A percentile compares a stretch with the other conserved stretches of the same genome.
Evolutionary conservation across 1,139 yeast species (phyloP).

Genomic region (Scheffersomyces cryptocercus): DNA sequence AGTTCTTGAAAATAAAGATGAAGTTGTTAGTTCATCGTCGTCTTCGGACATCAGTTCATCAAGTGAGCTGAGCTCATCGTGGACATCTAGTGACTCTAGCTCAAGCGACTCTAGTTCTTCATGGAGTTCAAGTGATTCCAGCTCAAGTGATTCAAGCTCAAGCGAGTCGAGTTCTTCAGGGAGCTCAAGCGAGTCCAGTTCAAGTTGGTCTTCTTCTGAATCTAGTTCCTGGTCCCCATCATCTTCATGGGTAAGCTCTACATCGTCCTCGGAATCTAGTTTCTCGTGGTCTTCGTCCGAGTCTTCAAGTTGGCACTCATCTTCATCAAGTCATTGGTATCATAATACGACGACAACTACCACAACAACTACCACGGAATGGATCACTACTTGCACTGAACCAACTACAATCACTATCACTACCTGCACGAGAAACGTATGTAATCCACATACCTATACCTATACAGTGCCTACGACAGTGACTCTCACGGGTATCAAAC

Average conservation of each 20-base stretch:
- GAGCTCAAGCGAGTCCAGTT: not conserved
- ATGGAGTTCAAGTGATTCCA: too few species aligned
- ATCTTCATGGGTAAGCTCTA: conserved; percentile 1
- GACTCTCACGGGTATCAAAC: conserved; percentile 8
- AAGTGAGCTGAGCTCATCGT: too few species aligned
- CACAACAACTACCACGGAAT: conserved; percentile 16
- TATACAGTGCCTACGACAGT: conserved; percentile 15
- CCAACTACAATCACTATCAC: conserved; percentile 17
- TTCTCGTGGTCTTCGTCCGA: conserved; percentile 8
- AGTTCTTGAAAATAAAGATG: too few species aligned
- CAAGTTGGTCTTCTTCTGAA: conserved; percentile 6
- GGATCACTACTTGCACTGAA: conserved; percentile 20
- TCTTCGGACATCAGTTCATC: too few species aligned
- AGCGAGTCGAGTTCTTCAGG: conserved; percentile 6
- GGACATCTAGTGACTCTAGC: too few species aligned
- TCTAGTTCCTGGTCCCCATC: conserved; percentile 8
- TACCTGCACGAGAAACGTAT: conserved; percentile 12
- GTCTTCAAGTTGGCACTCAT: conserved; percentile 9
- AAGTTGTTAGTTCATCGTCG: too few species aligned
- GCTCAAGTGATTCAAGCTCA: too few species aligned
- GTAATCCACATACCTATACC: conserved; percentile 13
- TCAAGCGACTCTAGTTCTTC: too few species aligned
- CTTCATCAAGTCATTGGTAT: not conserved
- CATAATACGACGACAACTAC: conserved; percentile 14
- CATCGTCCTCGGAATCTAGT: not conserved